Evolutionary conservation across 1,284 basidiomycete genomes (phyloP), one percentile per base, ranked within the genome.

Genomic region (Prillingera fragicola): DNA sequence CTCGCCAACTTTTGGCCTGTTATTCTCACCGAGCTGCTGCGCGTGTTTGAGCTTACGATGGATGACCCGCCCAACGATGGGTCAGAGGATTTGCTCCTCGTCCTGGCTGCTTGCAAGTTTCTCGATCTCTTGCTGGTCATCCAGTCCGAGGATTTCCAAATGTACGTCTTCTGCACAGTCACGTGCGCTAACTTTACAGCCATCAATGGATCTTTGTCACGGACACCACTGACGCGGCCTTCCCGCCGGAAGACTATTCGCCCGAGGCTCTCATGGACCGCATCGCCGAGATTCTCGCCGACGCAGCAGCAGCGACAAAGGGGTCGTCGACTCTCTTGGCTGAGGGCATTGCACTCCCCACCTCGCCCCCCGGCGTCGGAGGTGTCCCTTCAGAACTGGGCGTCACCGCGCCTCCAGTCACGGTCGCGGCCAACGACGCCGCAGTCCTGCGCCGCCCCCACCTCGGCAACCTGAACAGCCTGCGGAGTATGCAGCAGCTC

Each of bases 131-230:
- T 98, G 14, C 77, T 98, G 9, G 83, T 87, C 3, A 73, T 98
- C 28, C 92, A 97, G 68, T 94, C 89, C 0, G 88, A 92, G 59
- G 95, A 98, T 64, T 99, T 98, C 71, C 95, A 98, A 72, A 86
- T 96, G 90, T 92, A 63, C 58, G 82, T 57, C 18, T 31, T 25
- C 18, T 15, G 38, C 44, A 17, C 24, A 39, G 33, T 36, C 17
- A 13, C 29, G 7, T 31, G 7, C 8, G 21, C 12, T 14, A 23
- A 19, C n/a, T 28, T 44, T 25, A 51, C 44, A 7, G 91, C 55
- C 87, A 98, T 68, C 91, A 99, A 75, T 99, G 95, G 94, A 86
- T 96, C 59, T 98, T 98, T 63, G 82, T 97, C 43, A 95, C 91
- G 0, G 95, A 99, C 68, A 97, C 94, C 0, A 87, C 92, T 5